Evolutionary conservation across 2,329 filamentous ascomycete genomes (phyloP).

Genomic region (Hypoxylon sp.): DNA sequence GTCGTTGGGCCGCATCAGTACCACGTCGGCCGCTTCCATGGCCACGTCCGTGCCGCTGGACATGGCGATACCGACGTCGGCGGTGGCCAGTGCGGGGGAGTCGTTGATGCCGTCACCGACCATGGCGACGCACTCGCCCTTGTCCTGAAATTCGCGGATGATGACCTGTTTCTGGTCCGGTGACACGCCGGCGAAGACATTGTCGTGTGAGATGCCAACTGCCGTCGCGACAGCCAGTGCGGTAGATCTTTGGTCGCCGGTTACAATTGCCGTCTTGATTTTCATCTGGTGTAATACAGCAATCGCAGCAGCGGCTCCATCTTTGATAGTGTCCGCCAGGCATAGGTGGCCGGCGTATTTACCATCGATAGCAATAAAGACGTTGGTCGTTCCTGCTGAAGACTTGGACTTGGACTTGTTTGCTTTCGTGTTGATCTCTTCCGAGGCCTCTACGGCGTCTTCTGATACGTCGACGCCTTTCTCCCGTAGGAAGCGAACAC

Average conservation of each 20-base stretch:
- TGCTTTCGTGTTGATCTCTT: constrained; percentile 65
- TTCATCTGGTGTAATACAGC: constrained; percentile 85
- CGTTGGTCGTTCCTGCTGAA: constrained; percentile 82
- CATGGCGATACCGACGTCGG: constrained; percentile 93
- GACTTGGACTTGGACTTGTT: constrained; percentile 52
- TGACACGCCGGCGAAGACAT: constrained; percentile 88
- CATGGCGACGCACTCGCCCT: constrained; percentile 89
- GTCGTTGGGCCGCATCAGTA: constrained; percentile 92
- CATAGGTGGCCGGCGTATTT: constrained; percentile 84
- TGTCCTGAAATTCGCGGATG: constrained; percentile 78
- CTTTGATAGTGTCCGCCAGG: constrained; percentile 91
- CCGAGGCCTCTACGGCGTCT: constrained; percentile 72
- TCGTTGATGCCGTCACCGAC: constrained; percentile 99
- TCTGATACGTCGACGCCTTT: constrained; percentile 75
- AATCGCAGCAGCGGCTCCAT: constrained; percentile 83
- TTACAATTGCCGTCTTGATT: constrained; percentile 90
- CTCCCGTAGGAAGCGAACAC: constrained; percentile 79
- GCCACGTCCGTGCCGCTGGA: constrained; percentile 94
- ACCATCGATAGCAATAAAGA: constrained; percentile 89
- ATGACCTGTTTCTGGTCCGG: constrained; percentile 93
- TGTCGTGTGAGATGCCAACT: constrained; percentile 80
- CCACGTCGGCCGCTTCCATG: constrained; percentile 96
- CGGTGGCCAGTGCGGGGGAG: constrained; percentile 91
- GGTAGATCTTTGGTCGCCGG: constrained; percentile 88
- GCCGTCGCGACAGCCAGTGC: constrained; percentile 84